Percentiles rank a stretch among this genome's conserved stretches.
phyloP scores from a whole-genome alignment of 768 basidiomycete genomes.

The Krasilnikovozyma curviuscula region DNA sequence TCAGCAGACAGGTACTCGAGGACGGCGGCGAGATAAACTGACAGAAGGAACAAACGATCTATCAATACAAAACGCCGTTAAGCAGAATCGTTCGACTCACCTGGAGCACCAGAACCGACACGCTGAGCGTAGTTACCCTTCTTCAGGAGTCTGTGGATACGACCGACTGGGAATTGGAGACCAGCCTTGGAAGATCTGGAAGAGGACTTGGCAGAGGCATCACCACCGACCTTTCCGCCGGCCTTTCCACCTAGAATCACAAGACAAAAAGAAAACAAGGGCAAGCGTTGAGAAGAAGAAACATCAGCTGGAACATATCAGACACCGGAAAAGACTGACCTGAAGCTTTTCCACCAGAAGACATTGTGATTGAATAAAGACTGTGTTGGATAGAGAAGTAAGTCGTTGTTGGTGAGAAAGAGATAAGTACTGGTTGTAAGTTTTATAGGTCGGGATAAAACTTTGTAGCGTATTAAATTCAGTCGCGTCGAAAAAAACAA shows the following conservation, averaged over 20 bases:
- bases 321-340: no score
- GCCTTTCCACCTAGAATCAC: conserved; percentile 18
- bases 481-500: no score
- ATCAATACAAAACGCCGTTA: no score
- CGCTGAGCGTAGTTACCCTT: conserved; percentile 33
- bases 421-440: no score
- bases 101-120: conserved; percentile 78
- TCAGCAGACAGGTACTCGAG: conserved; percentile 84
- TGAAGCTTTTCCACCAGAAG: conserved; percentile 8
- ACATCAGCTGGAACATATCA: no score
- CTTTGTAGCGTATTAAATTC: no score
- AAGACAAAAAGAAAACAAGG: no score
- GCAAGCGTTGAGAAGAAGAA: no score
- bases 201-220: conserved; percentile 33
- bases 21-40: conserved; percentile 75
- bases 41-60: no score
- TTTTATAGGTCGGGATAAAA: no score
- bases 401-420: no score
- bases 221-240: conserved; percentile 31
- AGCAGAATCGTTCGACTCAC: no score
- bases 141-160: conserved; percentile 50
- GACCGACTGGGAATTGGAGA: conserved; percentile 60
- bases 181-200: conserved; percentile 45
- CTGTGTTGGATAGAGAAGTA: neutral
- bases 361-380: neutral